A percentile compares a stretch with the other conserved stretches of the same genome.
Conservation (phyloP, 345 rosid species). For the Eucalyptus sp. region DNA sequence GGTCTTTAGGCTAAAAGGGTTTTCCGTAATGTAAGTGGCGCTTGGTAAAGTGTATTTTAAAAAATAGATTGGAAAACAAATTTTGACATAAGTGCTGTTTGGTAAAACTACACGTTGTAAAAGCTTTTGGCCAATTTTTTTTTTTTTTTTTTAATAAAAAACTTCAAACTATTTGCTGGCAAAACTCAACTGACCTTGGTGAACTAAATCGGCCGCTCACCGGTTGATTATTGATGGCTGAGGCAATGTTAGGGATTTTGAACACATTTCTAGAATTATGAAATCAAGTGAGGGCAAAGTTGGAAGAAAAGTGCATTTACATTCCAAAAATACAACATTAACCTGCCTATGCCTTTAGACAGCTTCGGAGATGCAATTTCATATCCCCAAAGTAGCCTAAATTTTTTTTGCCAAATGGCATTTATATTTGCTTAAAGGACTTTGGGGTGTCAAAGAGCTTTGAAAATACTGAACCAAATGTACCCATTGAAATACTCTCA, state of each 20-base stretch:
- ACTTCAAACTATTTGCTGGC: background rate
- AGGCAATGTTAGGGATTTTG: background rate
- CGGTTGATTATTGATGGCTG: rapidly evolving
- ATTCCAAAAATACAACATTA: background rate
- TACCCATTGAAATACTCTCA: background rate
- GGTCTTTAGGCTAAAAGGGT: background rate
- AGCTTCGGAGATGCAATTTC: background rate
- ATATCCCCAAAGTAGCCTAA: background rate
- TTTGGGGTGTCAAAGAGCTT: background rate
- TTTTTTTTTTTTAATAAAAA: too few species aligned
- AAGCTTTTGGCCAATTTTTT: too few species aligned
- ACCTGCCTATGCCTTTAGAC: background rate
- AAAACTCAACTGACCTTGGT: background rate
- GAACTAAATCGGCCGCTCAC: background rate
- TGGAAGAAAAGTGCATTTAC: background rate
- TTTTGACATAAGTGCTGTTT: background rate
- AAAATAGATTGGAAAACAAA: too few species aligned
- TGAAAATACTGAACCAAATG: background rate
- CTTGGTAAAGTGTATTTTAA: too few species aligned
- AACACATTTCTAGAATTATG: background rate
- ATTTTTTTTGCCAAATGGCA: background rate
- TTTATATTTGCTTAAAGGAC: background rate
- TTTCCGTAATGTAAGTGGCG: rapidly evolving
- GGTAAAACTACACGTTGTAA: background rate
- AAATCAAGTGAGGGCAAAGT: background rate